Evolutionary conservation across 2,329 filamentous ascomycete species (phyloP).

Genomic region (Cladosporium sp.): DNA sequence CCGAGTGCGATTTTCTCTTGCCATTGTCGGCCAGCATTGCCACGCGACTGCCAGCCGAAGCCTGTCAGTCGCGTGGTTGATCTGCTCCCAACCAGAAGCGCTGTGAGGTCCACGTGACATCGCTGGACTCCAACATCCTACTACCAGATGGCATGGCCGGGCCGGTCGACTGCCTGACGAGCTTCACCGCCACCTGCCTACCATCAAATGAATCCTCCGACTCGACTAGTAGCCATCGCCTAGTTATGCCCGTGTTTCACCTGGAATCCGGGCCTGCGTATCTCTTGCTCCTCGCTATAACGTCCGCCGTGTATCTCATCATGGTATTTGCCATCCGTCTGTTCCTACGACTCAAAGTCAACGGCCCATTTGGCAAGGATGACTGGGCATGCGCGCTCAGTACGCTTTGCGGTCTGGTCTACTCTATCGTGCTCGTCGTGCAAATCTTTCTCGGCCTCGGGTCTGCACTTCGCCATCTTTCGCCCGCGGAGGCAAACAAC

Average conservation of each 20-base stretch:
- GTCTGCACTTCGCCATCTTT: not conserved
- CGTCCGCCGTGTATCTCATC: conserved; percentile 22
- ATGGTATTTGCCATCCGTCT: conserved; percentile 24
- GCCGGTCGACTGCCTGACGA: not conserved
- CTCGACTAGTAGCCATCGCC: not conserved
- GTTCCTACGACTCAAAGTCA: conserved; percentile 26
- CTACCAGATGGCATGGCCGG: not conserved
- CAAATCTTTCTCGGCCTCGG: conserved; percentile 24
- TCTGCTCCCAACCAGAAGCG: too few species aligned
- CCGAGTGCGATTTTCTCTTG: not conserved
- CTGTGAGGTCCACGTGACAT: too few species aligned
- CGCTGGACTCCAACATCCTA: not conserved
- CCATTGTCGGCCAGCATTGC: not conserved
- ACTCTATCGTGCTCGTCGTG: conserved; percentile 18
- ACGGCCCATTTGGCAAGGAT: conserved; percentile 27
- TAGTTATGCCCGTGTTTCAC: conserved; percentile 19
- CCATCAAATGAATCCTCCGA: not conserved
- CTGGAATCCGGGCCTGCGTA: conserved; percentile 19
- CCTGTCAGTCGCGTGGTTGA: too few species aligned
- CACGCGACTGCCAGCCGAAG: not conserved
- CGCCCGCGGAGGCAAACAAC: not conserved
- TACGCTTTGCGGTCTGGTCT: conserved; percentile 20
- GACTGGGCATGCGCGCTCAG: conserved; percentile 24
- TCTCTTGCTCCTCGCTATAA: conserved; percentile 21
- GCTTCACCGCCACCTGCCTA: not conserved